A percentile compares a stretch with the other conserved stretches of the same genome.
Conservation (phyloP, 495 filamentous ascomycete genomes). For the Neurospora sp. region DNA sequence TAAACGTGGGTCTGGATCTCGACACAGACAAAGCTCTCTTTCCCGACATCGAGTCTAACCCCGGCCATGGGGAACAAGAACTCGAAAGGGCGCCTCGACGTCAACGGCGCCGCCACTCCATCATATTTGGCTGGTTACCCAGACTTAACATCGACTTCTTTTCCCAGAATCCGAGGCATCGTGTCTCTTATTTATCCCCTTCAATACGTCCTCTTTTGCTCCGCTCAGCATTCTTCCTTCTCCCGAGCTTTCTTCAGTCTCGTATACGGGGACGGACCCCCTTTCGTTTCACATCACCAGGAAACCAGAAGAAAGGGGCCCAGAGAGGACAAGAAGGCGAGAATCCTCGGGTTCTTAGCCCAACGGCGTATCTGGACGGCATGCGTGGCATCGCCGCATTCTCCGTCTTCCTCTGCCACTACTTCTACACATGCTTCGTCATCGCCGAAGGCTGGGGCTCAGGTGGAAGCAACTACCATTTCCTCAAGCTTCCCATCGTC, state of each 20-base stretch:
- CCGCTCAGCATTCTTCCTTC: conserved; percentile 21
- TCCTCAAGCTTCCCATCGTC: conserved; percentile 55
- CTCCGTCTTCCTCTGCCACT: conserved; percentile 48
- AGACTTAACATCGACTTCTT: background rate
- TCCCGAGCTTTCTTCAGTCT: conserved; percentile 30
- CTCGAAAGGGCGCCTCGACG: background rate
- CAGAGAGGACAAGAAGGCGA: conserved; percentile 4
- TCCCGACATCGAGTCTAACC: background rate
- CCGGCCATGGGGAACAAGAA: background rate
- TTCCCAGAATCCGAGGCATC: background rate
- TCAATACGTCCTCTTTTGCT: conserved; percentile 7
- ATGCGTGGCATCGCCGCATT: conserved; percentile 49
- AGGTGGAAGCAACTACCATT: conserved; percentile 20
- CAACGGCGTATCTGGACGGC: conserved; percentile 49
- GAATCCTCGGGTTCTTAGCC: conserved; percentile 14
- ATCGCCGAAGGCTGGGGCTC: conserved; percentile 33
- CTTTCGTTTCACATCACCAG: background rate
- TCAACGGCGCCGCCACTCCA: background rate
- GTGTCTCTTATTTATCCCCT: background rate
- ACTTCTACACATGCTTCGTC: conserved; percentile 32
- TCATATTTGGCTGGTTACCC: background rate
- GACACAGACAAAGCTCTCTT: background rate
- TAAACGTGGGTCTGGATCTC: background rate
- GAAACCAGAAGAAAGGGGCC: background rate
- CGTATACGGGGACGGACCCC: background rate